These are phyloP conservation scores for Pyrenophora tritici-repentis DNA, from an alignment of 2,329 filamentous ascomycete species.

Conservation along the genomic window DNA sequence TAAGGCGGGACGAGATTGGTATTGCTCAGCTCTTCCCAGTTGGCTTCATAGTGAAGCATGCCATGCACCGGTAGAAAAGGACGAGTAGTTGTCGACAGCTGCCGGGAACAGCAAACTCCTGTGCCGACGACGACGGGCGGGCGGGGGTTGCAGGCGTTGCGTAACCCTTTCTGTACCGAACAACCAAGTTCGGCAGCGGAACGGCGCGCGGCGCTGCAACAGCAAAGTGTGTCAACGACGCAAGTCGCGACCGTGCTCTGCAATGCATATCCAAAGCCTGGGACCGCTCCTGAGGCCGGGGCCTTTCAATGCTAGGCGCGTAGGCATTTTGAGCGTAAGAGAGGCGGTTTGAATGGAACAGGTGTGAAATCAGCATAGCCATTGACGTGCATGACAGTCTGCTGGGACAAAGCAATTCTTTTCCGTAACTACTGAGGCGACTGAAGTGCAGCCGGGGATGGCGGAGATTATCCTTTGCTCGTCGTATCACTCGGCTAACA, in stretches of 20 bases:
- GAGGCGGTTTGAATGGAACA: constrained; percentile 2
- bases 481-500: constrained; percentile 8
- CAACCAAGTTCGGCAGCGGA: constrained; percentile 22
- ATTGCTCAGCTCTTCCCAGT: too few species aligned
- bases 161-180: constrained; percentile 11
- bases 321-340: background rate
- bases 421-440: constrained; percentile 16
- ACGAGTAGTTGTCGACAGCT: too few species aligned
- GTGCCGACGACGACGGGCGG: background rate
- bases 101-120: background rate
- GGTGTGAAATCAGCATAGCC: constrained; percentile 4
- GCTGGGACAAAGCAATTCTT: constrained; percentile 17
- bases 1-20: background rate
- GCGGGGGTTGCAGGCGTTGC: constrained; percentile 5
- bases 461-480: constrained; percentile 24
- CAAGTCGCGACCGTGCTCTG: constrained; percentile 19
- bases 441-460: constrained; percentile 15
- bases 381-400: constrained; percentile 11
- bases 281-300: too few species aligned
- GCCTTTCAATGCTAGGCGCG: background rate
- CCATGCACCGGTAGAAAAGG: too few species aligned
- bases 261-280: constrained; percentile 15
- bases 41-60: too few species aligned
- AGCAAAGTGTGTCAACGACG: constrained; percentile 17
- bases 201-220: constrained; percentile 30